phyloP scores from a whole-genome alignment of 2,329 filamentous ascomycete species.

The Cordyceps fumosorosea region DNA sequence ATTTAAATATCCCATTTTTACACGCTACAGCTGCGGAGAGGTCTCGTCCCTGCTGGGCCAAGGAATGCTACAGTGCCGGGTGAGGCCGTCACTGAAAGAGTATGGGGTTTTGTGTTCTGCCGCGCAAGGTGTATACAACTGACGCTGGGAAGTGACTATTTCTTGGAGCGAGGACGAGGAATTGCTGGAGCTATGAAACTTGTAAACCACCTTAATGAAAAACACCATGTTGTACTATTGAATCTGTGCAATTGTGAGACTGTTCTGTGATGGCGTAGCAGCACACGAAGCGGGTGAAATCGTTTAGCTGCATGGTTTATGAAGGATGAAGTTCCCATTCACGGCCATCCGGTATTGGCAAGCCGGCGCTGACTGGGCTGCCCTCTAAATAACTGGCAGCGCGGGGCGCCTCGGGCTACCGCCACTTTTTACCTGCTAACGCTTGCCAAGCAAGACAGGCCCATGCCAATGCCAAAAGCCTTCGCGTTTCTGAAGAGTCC shows the following conservation, averaged over 20 bases:
- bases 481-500: conserved; percentile 10
- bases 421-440: background rate
- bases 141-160: background rate
- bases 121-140: background rate
- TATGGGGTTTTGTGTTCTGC: background rate
- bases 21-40: background rate
- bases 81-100: background rate
- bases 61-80: background rate
- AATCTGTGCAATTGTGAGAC: background rate
- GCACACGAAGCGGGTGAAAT: too few species aligned
- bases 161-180: background rate
- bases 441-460: background rate
- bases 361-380: background rate
- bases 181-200: conserved; percentile 5
- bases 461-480: background rate
- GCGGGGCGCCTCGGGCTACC: conserved; percentile 8
- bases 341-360: background rate
- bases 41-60: background rate
- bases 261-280: background rate
- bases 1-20: background rate
- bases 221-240: background rate
- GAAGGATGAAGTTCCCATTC: background rate
- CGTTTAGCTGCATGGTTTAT: too few species aligned
- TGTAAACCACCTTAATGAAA: conserved; percentile 1
- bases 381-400: background rate